Evolutionary conservation across 495 filamentous ascomycete species (phyloP).

Genomic region (Thozetella sp.): DNA sequence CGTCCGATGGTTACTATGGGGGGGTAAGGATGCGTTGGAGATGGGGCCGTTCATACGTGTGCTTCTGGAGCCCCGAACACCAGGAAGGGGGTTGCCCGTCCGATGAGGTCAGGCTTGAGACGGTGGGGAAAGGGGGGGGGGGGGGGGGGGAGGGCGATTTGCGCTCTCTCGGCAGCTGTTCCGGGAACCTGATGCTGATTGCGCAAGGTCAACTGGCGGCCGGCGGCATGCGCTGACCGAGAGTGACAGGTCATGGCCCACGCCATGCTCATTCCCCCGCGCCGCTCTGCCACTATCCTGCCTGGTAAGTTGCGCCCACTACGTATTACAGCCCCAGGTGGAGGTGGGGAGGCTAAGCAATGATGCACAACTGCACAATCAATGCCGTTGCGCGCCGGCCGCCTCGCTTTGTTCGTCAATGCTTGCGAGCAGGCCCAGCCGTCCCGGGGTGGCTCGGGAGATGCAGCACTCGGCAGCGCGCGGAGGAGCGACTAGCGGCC

Average conservation of each 20-base stretch:
- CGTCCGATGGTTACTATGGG: no score
- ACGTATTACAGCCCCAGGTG: no score
- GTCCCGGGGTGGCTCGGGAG: neutral
- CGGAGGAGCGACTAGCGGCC: no score
- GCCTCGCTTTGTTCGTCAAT: neutral
- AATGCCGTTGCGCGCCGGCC: no score
- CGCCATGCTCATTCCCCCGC: no score
- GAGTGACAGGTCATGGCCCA: no score
- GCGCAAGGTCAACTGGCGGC: neutral
- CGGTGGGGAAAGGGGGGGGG: neutral
- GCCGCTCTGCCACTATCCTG: no score
- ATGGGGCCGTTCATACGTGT: no score
- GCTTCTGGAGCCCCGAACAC: neutral
- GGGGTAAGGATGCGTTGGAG: no score
- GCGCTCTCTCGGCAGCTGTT: neutral
- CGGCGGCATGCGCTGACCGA: neutral
- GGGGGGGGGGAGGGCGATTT: neutral
- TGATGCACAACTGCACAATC: no score
- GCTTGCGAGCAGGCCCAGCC: neutral
- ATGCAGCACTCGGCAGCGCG: neutral
- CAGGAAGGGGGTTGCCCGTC: neutral
- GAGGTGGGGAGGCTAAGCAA: no score
- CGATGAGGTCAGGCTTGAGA: neutral
- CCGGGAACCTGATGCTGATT: neutral
- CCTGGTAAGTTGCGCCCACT: no score